phyloP scores from a whole-genome alignment of 2,329 filamentous ascomycete genomes.

The Shiraia bambusicola region DNA sequence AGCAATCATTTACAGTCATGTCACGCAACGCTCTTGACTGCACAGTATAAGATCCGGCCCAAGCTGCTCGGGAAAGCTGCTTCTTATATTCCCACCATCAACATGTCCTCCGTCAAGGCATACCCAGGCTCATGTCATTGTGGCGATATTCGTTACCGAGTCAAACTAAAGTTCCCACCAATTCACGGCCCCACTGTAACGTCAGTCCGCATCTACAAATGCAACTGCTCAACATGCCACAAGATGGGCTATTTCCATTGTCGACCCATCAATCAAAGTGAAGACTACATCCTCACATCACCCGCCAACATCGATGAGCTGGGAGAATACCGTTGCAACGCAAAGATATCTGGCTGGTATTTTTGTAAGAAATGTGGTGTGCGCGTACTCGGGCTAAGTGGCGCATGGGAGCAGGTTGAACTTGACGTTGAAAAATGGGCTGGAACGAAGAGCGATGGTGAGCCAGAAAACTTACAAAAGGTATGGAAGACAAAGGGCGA shows the following conservation, averaged over 20 bases:
- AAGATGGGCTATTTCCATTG: conserved; percentile 53
- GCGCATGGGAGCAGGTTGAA: conserved; percentile 22
- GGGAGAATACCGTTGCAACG: conserved; percentile 45
- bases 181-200: conserved; percentile 11
- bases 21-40: background rate
- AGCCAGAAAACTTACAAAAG: conserved; percentile 16
- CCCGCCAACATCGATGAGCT: conserved; percentile 43
- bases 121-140: conserved; percentile 53
- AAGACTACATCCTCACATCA: conserved; percentile 52
- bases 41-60: background rate
- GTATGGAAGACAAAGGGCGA: conserved; percentile 26
- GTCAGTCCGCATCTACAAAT: conserved; percentile 42
- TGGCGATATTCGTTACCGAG: conserved; percentile 47
- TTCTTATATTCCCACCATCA: background rate
- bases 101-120: conserved; percentile 23
- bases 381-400: conserved; percentile 46
- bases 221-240: conserved; percentile 55
- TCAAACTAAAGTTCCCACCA: conserved; percentile 48
- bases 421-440: conserved; percentile 27
- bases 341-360: conserved; percentile 43
- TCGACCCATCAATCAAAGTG: conserved; percentile 38
- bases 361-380: conserved; percentile 53
- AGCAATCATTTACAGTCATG: too few species aligned
- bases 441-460: conserved; percentile 9
- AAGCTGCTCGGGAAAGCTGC: too few species aligned